A percentile compares a stretch with the other conserved stretches of the same genome.
Evolutionary conservation across 2,329 filamentous ascomycete species (phyloP).

Genomic region (Alternaria sp.): DNA sequence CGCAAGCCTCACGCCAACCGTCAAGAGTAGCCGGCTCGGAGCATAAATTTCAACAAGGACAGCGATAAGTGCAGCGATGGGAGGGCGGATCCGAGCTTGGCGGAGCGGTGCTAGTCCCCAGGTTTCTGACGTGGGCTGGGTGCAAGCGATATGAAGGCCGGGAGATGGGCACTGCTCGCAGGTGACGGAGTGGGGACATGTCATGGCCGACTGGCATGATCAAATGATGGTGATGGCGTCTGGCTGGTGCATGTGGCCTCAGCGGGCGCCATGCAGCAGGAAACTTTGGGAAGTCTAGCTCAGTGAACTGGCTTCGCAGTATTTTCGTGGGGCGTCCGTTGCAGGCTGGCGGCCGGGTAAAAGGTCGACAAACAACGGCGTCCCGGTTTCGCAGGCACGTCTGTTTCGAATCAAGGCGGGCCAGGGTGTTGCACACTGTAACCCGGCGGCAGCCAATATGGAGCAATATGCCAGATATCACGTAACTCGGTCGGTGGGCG

Average conservation of each 20-base stretch:
- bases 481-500: constrained; percentile 36
- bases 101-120: constrained; percentile 28
- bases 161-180: constrained; percentile 20
- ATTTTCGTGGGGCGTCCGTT: constrained; percentile 36
- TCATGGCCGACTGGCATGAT: constrained; percentile 2
- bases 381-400: constrained; percentile 39
- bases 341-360: constrained; percentile 41
- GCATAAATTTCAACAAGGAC: constrained; percentile 34
- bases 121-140: constrained; percentile 22
- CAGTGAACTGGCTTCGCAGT: constrained; percentile 21
- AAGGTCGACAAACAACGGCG: constrained; percentile 41
- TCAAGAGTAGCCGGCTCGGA: constrained; percentile 35
- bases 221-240: constrained; percentile 26
- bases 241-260: constrained; percentile 32
- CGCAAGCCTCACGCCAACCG: constrained; percentile 42
- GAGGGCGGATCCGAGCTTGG: constrained; percentile 40
- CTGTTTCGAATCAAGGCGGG: constrained; percentile 39
- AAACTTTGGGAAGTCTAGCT: constrained; percentile 14
- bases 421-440: constrained; percentile 41
- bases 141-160: constrained; percentile 25
- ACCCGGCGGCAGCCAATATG: constrained; percentile 38
- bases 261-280: constrained; percentile 32
- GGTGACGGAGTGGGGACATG: constrained; percentile 20
- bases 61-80: constrained; percentile 28
- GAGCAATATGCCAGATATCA: constrained; percentile 43